Evolutionary conservation across 495 filamentous ascomycete species (phyloP), one percentile per base, ranked within the genome.

Genomic region (Penicillium pulvis): DNA sequence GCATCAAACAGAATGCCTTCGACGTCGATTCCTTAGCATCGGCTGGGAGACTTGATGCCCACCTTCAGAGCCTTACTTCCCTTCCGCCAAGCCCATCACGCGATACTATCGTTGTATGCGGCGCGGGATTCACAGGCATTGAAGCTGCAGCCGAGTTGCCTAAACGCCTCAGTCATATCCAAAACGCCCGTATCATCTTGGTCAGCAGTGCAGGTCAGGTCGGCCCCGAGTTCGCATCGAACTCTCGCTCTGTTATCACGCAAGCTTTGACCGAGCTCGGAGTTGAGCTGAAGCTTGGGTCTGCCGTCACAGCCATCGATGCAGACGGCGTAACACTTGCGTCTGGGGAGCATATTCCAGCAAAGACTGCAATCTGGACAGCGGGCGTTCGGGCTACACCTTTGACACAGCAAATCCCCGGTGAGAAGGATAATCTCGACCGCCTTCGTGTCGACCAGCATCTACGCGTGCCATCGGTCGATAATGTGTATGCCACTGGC

Each of bases 1-100:
- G 71, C 4, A 55, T 73, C 4, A 30, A 60, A 10, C 23, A 69
- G 24, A 56, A 73, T 33, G 61, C 69, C 1, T 75, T 75, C 51
- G 56, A 66, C 42, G 63, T 75, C 11, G 72, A 75, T 46, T 63
- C 68, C 17, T 45, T 63, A 1, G 26, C 53, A 1, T 60, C 57
- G 6, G 55, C 63, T 1, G 42, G 14, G 2, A 66, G 64, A 44
- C 63, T 69, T 2, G 60, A 66, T 20, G 19, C 49, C 1, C 66
- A 66, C 28, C 51, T 69, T 9, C 28, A 56, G 10, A 53, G 14
- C 28, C 59, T 68, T 10, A 26, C 42, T 3, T 59, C 62, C 7
- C 59, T 59, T 35, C 55, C 59, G 3, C n/a, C 42, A 48, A 57
- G 43, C 28, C 20, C 59, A 20, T 53, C 56, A 12, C 58, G 58